phyloP scores from a whole-genome alignment of 306 rosid species.

The Dalbergia oliveri region DNA sequence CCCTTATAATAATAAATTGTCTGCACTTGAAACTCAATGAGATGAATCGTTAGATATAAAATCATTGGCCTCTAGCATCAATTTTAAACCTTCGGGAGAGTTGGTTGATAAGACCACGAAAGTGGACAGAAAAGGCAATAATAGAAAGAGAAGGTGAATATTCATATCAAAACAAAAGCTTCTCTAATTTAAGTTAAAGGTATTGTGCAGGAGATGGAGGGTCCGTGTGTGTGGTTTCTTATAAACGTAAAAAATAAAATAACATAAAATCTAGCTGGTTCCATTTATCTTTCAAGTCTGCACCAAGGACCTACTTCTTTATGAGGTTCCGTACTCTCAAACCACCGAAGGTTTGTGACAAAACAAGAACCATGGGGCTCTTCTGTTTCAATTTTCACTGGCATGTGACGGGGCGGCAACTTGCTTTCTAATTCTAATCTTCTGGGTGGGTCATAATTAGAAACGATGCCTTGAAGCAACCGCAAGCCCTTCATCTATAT shows the following conservation, averaged over 20 bases:
- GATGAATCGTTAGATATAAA: no score
- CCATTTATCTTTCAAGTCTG: constrained; percentile 28
- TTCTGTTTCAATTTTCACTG: constrained; percentile 43
- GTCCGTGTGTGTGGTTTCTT: constrained; percentile 38
- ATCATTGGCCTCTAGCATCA: no score
- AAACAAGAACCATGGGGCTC: constrained; percentile 41
- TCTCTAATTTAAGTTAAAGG: constrained; percentile 35
- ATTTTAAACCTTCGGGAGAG: no score
- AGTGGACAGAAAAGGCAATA: constrained; percentile 11
- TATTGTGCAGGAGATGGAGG: constrained; percentile 34
- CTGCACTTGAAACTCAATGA: no score
- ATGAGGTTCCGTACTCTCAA: constrained; percentile 35
- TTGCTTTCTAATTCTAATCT: constrained; percentile 46
- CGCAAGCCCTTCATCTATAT: constrained; percentile 27
- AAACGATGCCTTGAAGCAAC: constrained; percentile 47
- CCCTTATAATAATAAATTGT: no score
- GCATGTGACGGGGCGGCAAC: constrained; percentile 45
- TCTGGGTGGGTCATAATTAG: constrained; percentile 39
- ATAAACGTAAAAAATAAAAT: constrained; percentile 23
- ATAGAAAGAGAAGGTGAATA: constrained; percentile 6
- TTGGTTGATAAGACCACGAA: neutral
- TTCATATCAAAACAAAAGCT: neutral
- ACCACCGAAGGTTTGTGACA: constrained; percentile 43
- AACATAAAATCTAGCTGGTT: constrained; percentile 35
- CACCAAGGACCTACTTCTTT: constrained; percentile 48